phyloP scores from a whole-genome alignment of 257 asterid genomes.

The Petunia secreta region DNA sequence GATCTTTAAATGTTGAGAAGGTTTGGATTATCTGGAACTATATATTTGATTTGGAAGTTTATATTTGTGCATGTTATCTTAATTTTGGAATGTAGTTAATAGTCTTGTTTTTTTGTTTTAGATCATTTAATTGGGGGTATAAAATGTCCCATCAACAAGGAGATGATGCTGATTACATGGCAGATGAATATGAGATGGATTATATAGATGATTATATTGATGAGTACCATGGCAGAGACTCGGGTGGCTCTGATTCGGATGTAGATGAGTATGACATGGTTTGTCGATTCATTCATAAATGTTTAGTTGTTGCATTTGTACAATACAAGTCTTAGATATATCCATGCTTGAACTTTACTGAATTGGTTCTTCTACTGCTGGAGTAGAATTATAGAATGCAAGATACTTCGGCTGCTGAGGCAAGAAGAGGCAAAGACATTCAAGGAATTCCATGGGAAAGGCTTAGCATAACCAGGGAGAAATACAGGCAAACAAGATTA shows the following conservation, averaged over 20 bases:
- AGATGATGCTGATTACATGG: slow-evolving; percentile 70
- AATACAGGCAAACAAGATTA: slow-evolving; percentile 70
- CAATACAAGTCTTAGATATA: too few species aligned
- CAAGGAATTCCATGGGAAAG: slow-evolving; percentile 97
- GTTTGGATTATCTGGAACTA: not conserved
- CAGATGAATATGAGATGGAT: slow-evolving; percentile 80
- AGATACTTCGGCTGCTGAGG: slow-evolving; percentile 91
- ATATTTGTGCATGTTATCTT: too few species aligned
- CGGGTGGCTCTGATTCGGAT: slow-evolving; percentile 75
- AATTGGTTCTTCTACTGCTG: not conserved
- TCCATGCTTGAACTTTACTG: too few species aligned
- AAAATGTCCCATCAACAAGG: slow-evolving; percentile 65
- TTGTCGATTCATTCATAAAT: slow-evolving; percentile 19
- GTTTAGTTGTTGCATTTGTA: too few species aligned
- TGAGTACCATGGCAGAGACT: slow-evolving; percentile 54
- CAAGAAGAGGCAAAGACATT: slow-evolving; percentile 81
- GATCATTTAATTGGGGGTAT: slow-evolving; percentile 24
- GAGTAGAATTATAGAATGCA: slow-evolving; percentile 57
- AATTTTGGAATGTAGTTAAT: too few species aligned
- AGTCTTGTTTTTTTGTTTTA: not conserved
- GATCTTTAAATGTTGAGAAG: not conserved
- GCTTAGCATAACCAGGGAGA: slow-evolving; percentile 76
- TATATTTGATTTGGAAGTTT: too few species aligned
- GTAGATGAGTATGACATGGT: slow-evolving; percentile 77
- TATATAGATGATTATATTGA: slow-evolving; percentile 67